Base-by-base conservation (phyloP, 805 yeast genomes). In the Candida quercuum region DNA sequence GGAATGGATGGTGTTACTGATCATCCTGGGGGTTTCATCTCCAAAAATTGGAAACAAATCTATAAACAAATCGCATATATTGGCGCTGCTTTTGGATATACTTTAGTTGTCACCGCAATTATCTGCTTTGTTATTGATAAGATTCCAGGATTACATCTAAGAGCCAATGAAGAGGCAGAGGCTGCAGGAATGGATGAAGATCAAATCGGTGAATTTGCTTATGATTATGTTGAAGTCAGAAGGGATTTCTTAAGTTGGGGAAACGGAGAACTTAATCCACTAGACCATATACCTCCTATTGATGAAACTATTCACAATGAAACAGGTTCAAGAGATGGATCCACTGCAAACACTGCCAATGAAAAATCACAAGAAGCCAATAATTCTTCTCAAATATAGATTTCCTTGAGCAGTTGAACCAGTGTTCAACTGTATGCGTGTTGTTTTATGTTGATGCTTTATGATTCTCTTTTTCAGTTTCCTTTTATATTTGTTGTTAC, bases 201-300 rank as follows among this genome's bases (percentile, higher is more conserved):
- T 63, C 96, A 91, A 65, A 86, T 91, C 49, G 99, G 98, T 36
- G 99, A 91, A 64, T 91, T 89, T 64, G 98, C 98, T n/a, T 91
- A 91, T 60, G 98, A 91, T 62, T 91, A 88, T 57, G 96, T 91
- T 40, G 99, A 91, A 67, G 94, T 91, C 12, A 78, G 98, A 63
- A 76, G 98, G 59, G 96, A 89, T 64, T 91, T 81, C 61, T 72
- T 80, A 37, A 59, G 66, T 30, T 67, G 72, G 72, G 71, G 69
- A 3, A 44, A 39, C 28, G 51, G 48, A 13, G 23, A 32, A 10
- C 27, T 31, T 11, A 17, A 32, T n/a, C 37, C 26, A 23, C n/a
- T 36, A 21, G 44, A 43, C 28, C 40, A 43, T 13, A 42, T 40
- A 15, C 46, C 45, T 22, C 39, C 20, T 15, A 31, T 35, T 33